Conservation (phyloP, 805 yeast species). For the Zygoascus flipseniorum region DNA sequence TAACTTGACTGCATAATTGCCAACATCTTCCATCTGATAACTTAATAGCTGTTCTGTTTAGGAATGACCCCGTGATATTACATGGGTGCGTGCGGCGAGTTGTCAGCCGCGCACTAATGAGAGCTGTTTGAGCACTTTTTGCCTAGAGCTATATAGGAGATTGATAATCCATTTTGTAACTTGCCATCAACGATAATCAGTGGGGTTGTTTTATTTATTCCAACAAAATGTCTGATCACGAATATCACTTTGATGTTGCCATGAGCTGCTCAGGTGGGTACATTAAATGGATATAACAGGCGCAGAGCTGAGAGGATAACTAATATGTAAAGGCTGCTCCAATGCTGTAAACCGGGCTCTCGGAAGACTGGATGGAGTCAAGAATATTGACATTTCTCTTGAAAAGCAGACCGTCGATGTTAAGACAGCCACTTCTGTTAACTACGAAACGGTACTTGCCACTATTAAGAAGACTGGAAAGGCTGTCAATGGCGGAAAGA, state of each 20-base stretch:
- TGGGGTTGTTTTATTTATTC: background rate
- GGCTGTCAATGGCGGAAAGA: slow-evolving; percentile 59
- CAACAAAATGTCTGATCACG: slow-evolving; percentile 30
- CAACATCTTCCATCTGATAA: too few species aligned
- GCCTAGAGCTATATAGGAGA: background rate
- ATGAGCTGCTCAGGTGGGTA: slow-evolving; percentile 67
- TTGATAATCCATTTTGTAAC: background rate
- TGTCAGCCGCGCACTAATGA: background rate
- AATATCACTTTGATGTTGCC: slow-evolving; percentile 71
- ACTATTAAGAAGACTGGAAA: slow-evolving; percentile 90
- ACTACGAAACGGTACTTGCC: slow-evolving; percentile 70
- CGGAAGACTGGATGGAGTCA: slow-evolving; percentile 63
- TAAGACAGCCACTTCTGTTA: slow-evolving; percentile 42
- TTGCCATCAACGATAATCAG: too few species aligned
- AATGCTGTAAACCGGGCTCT: slow-evolving; percentile 76
- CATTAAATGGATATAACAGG: slow-evolving; percentile 7
- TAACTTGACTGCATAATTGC: too few species aligned
- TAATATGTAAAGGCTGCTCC: slow-evolving; percentile 54
- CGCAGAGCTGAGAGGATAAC: too few species aligned
- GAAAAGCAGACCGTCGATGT: slow-evolving; percentile 80
- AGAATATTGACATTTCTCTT: slow-evolving; percentile 62
- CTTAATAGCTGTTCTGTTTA: too few species aligned
- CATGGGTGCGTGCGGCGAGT: background rate
- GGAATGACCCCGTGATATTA: too few species aligned
- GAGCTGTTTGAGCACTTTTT: background rate